These are phyloP conservation scores for Trametopsis cervina DNA, from an alignment of 768 basidiomycete genomes.

Conservation along the genomic window DNA sequence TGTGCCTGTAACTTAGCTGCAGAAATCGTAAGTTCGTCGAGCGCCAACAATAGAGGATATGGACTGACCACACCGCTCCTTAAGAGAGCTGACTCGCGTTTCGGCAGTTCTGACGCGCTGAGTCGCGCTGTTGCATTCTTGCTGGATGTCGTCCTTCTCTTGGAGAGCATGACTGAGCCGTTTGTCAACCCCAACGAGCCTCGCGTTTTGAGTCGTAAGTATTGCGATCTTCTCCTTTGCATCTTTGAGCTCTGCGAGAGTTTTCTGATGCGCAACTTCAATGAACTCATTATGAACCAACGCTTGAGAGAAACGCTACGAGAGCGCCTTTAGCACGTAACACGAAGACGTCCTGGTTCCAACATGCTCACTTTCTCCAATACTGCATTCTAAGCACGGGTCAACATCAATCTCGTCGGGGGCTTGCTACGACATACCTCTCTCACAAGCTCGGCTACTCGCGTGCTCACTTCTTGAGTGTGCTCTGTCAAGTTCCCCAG, in stretches of 20 bases:
- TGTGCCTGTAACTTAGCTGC: slow-evolving; percentile 67
- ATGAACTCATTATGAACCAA: slow-evolving; percentile 76
- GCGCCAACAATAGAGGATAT: not conserved
- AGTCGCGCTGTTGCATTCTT: slow-evolving; percentile 69
- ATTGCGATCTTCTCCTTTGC: slow-evolving; percentile 60
- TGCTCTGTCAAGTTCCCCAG: slow-evolving; percentile 1
- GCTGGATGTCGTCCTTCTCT: slow-evolving; percentile 78
- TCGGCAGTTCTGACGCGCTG: slow-evolving; percentile 67
- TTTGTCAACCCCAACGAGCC: slow-evolving; percentile 64
- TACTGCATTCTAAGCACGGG: slow-evolving; percentile 19
- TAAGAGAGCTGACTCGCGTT: slow-evolving; percentile 51
- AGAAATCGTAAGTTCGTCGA: too few species aligned
- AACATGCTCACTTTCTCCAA: slow-evolving; percentile 23
- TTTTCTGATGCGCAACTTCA: slow-evolving; percentile 70
- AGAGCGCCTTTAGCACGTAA: slow-evolving; percentile 6
- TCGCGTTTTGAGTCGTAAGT: slow-evolving; percentile 61
- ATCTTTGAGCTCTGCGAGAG: slow-evolving; percentile 70
- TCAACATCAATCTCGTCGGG: not conserved
- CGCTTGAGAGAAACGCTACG: slow-evolving; percentile 70
- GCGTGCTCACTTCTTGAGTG: slow-evolving; percentile 19
- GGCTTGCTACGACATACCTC: slow-evolving; percentile 14
- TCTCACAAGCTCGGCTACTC: slow-evolving; percentile 21
- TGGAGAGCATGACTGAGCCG: slow-evolving; percentile 57
- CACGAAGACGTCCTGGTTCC: slow-evolving; percentile 8
- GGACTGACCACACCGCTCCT: slow-evolving; percentile 55